Base-by-base conservation (phyloP, 345 rosid species). In the Combretum micranthum region DNA sequence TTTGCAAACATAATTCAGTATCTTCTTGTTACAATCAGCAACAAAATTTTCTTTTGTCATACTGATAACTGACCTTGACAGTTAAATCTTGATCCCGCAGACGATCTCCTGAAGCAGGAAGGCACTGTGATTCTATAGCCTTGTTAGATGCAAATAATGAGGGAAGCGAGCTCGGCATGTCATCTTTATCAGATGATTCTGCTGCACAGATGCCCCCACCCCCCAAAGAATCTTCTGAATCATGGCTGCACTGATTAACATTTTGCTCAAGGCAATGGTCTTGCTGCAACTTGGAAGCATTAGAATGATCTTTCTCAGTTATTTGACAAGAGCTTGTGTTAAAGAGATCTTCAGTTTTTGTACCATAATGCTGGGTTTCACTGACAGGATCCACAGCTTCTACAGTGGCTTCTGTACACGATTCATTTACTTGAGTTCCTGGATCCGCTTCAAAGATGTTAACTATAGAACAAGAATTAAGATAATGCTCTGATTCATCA, bases 1-100 rank as follows among this genome's bases (percentile, higher is more conserved):
- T 14, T 15, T 12, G 32, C 15, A 25, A 5, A 25, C 26, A 25
- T 25, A 25, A 25, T 25, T 25, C 39, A 32, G 9, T 32, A 32
- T 12, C 16, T 11, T 12, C 15, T 43, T 56, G 10, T 53, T 26
- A 17, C 20, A 55, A 53, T 53, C 6, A 18, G 20, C 16, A 23
- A 32, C 26, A 57, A 25, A 44, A 59, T 48, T 39, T 55, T 70
- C 37, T 23, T 10, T 15, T 44, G 37, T 37, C 26, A 46, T 53
- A 42, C 25, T 20, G 17, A 52, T n/a, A 57, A 66, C 80, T 75
- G 63, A 92, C 97, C 96, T 86, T 77, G 59, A 72, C 69, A 39
- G 61, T 64, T 11, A 64, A 53, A 66, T 56, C 58, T 57, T 57
- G 67, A 47, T 70, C 76, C 63, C 75, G 73, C 50, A 17, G 50